Base-by-base conservation (phyloP, 306 rosid genomes). In the Hippophae rhamnoides region DNA sequence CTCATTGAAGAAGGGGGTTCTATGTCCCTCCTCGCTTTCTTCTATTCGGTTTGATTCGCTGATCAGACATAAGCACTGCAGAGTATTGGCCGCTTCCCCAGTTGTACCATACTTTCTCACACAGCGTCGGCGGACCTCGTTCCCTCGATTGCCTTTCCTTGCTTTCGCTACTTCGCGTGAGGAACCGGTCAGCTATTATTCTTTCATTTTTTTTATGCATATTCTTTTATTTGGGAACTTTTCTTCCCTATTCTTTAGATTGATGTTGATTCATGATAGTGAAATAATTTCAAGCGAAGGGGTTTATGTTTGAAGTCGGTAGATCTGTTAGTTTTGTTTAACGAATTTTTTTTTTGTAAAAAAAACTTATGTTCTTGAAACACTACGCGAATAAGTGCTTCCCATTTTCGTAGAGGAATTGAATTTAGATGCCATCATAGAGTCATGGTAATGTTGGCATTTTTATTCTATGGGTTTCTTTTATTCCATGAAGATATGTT, bases 81-180 rank as follows among this genome's bases (percentile, higher is more conserved):
- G 69, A 55, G 53, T 74, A 57, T 72, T 73, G 44, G 7, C 48
- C 60, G 59, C 64, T 50, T 62, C 74, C 11, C 56, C 72, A 1
- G 58, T 74, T 14, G 72, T 66, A 5, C 55, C 67, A 7, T 63
- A 61, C 12, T 48, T 53, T 44, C 65, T 73, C 5, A 3, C 81
- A 12, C 69, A 66, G 12, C 57, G 44, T 50, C 79, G 72, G 1
- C 78, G 78, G 47, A 72, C 63, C 50, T 47, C 60, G 3, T 58
- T 69, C 78, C 45, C 9, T 49, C 81, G 76, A 31, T 31, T 31
- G 1, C 65, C 76, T 2, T 51, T 80, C 13, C 58, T 79, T 38
- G 72, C 78, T 47, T 74, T 69, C 27, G 65, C 94, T 1, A 81
- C 90, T 52, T 52, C 95, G 3, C 86, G 52, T 10, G 86, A 80